These are phyloP conservation scores for Talaromyces sp. DNA, from an alignment of 2,329 filamentous ascomycete species.

Conservation along the genomic window DNA sequence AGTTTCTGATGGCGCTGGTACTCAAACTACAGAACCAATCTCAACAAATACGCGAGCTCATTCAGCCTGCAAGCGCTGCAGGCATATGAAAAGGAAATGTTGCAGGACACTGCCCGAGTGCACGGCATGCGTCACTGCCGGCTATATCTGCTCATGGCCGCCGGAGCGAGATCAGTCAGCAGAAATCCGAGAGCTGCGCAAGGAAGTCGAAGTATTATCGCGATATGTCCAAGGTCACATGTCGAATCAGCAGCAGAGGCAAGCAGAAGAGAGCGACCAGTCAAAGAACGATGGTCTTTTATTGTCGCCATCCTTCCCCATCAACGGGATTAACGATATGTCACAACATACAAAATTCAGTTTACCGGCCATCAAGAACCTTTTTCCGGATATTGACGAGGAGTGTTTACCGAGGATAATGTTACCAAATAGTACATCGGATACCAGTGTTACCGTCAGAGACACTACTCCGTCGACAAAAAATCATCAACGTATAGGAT, in stretches of 20 bases:
- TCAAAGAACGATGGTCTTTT: neutral
- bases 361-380: neutral
- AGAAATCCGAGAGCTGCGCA: neutral
- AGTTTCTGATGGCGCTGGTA: neutral
- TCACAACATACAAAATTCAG: neutral
- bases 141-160: neutral
- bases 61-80: neutral
- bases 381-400: neutral
- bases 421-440: neutral
- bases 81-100: neutral
- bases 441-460: neutral
- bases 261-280: neutral
- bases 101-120: neutral
- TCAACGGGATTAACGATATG: neutral
- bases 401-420: neutral
- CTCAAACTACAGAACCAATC: too few species aligned
- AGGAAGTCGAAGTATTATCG: neutral
- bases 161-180: neutral
- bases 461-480: neutral
- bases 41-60: neutral
- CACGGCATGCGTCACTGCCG: neutral
- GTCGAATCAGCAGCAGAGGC: neutral
- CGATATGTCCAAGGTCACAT: neutral
- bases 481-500: neutral
- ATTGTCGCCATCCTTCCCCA: neutral